Percentiles rank a stretch among this genome's conserved stretches.
Conservation (phyloP, 164 flowering plant genomes). For the Vitis rupestris region DNA sequence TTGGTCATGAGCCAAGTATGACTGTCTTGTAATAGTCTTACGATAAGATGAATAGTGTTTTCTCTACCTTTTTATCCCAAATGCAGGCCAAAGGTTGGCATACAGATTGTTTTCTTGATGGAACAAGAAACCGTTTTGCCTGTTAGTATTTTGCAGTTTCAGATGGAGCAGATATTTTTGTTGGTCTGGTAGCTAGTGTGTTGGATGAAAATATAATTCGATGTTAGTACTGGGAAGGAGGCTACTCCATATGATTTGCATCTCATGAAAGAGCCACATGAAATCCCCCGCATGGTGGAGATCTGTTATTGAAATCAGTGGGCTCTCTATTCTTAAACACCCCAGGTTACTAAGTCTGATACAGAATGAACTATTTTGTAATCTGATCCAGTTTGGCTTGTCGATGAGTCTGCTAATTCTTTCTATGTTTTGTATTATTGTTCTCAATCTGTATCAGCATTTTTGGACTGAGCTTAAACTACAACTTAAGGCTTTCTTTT, state of each 20-base stretch:
- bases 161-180: not conserved
- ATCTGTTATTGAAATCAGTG: slow-evolving; percentile 28
- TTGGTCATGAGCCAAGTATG: slow-evolving; percentile 19
- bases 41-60: slow-evolving; percentile 52
- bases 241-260: slow-evolving; percentile 4
- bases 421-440: slow-evolving; percentile 23
- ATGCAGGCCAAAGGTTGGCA: slow-evolving; percentile 40
- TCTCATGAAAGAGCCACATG: slow-evolving; percentile 23
- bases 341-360: slow-evolving; percentile 1
- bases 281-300: slow-evolving; percentile 28
- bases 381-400: slow-evolving; percentile 26
- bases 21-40: slow-evolving; percentile 50
- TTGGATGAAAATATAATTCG: too few species aligned
- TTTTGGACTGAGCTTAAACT: slow-evolving; percentile 21
- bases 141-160: slow-evolving; percentile 25
- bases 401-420: slow-evolving; percentile 26
- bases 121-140: slow-evolving; percentile 78
- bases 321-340: slow-evolving; percentile 18
- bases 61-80: slow-evolving; percentile 57
- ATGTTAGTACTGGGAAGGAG: too few species aligned
- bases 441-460: slow-evolving; percentile 25
- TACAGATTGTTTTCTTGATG: slow-evolving; percentile 65
- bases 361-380: not conserved
- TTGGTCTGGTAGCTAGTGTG: too few species aligned
- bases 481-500: slow-evolving; percentile 2